Percentiles rank a stretch among this genome's conserved stretches.
Conservation (phyloP, 2,329 filamentous ascomycete species). For the Colletotrichum nymphaeae region DNA sequence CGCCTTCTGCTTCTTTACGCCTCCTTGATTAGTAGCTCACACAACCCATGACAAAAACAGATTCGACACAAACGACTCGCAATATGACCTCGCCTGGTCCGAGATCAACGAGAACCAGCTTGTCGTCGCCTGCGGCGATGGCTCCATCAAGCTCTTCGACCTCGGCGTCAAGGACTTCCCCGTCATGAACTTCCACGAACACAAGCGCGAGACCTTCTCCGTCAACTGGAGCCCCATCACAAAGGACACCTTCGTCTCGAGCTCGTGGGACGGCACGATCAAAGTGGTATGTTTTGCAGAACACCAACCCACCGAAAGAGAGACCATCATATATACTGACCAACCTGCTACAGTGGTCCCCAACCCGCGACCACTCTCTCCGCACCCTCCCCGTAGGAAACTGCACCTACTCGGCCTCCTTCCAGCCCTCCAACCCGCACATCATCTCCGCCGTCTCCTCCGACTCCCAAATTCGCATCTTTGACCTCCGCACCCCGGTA, state of each 20-base stretch:
- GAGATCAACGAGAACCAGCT: conserved; percentile 97
- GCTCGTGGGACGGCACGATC: conserved; percentile 95
- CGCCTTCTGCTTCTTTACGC: neutral
- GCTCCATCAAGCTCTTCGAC: conserved; percentile 95
- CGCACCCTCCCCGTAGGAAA: conserved; percentile 90
- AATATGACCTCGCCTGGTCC: conserved; percentile 96
- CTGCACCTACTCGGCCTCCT: conserved; percentile 94
- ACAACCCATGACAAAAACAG: conserved; percentile 53
- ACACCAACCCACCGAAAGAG: neutral
- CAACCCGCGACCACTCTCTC: conserved; percentile 78
- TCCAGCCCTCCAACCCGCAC: conserved; percentile 87
- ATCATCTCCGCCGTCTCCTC: conserved; percentile 89
- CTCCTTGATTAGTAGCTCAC: neutral
- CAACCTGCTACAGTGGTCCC: conserved; percentile 75
- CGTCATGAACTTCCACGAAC: conserved; percentile 91
- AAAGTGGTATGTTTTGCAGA: conserved; percentile 73
- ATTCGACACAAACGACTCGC: conserved; percentile 96
- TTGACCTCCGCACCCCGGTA: conserved; percentile 88
- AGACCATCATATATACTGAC: neutral
- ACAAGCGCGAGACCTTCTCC: conserved; percentile 91
- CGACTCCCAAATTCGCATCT: conserved; percentile 90
- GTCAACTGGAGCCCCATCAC: conserved; percentile 92
- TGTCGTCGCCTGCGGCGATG: conserved; percentile 89
- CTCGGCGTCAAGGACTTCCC: conserved; percentile 84
- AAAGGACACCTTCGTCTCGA: conserved; percentile 91